phyloP scores from a whole-genome alignment of 1,139 yeast genomes.

The Candida smagusa region DNA sequence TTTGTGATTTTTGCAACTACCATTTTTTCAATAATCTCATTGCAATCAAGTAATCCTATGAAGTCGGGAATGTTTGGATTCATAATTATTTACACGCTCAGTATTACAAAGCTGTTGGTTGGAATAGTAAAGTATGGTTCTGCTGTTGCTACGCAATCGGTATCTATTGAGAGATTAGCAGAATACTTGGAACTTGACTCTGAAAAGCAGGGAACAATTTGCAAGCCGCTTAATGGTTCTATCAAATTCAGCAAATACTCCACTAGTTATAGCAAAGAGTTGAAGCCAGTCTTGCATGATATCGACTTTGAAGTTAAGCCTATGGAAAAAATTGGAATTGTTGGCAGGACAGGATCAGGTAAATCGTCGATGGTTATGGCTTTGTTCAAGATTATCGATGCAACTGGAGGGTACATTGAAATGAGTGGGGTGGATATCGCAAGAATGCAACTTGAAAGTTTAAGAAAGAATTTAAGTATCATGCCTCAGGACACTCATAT shows the following conservation, averaged over 20 bases:
- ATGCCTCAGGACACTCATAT: conserved; percentile 40
- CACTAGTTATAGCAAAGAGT: conserved; percentile 33
- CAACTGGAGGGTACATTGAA: conserved; percentile 30
- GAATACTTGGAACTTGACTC: conserved; percentile 33
- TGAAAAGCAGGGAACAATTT: conserved; percentile 29
- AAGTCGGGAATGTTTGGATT: conserved; percentile 37
- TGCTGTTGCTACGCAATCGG: conserved; percentile 31
- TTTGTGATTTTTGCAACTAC: conserved; percentile 28
- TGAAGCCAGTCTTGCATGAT: conserved; percentile 33
- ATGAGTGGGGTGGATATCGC: conserved; percentile 31
- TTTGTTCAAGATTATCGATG: conserved; percentile 36
- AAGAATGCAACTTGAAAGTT: conserved; percentile 31
- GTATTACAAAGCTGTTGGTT: conserved; percentile 28
- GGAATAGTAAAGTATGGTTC: conserved; percentile 34
- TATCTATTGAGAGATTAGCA: conserved; percentile 34
- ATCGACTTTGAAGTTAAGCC: conserved; percentile 26
- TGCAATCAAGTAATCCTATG: conserved; percentile 8
- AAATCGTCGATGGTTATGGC: conserved; percentile 38
- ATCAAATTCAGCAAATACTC: conserved; percentile 28
- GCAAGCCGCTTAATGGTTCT: conserved; percentile 26
- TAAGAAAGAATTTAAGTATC: conserved; percentile 31
- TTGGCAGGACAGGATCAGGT: conserved; percentile 44
- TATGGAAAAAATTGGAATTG: conserved; percentile 38
- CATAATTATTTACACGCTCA: conserved; percentile 34
- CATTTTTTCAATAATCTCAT: conserved; percentile 8